phyloP scores from a whole-genome alignment of 1,139 yeast species.

The Scheffersomyces segobiensis region DNA sequence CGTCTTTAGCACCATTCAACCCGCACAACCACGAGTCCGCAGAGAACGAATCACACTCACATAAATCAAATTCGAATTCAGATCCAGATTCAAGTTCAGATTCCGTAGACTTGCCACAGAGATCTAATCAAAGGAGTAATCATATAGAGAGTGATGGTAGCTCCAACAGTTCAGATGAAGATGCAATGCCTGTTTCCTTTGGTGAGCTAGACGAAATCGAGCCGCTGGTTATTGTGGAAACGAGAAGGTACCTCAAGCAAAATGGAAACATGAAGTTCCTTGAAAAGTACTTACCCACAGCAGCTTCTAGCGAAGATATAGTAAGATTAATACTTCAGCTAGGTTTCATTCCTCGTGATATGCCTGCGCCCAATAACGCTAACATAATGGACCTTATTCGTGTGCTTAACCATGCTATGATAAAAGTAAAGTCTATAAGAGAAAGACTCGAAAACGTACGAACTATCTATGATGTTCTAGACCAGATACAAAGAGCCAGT shows the following conservation, averaged over 20 bases:
- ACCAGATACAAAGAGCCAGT: constrained; percentile 53
- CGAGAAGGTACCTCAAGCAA: constrained; percentile 60
- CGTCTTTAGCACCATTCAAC: background rate
- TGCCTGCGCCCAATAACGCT: constrained; percentile 26
- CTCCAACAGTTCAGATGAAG: background rate
- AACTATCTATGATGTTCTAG: constrained; percentile 61
- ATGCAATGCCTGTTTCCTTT: background rate
- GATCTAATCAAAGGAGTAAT: background rate
- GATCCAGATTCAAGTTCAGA: background rate
- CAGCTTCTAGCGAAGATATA: constrained; percentile 56
- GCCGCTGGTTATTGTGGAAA: constrained; percentile 28
- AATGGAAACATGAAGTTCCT: constrained; percentile 62
- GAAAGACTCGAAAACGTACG: constrained; percentile 51
- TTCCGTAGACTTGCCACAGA: background rate
- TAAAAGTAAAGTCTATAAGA: constrained; percentile 56
- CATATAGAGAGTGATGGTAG: background rate
- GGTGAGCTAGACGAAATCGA: constrained; percentile 6
- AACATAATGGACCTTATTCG: constrained; percentile 50
- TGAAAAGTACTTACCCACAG: constrained; percentile 58
- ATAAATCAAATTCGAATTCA: background rate
- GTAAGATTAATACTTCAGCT: constrained; percentile 47
- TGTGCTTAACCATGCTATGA: constrained; percentile 59
- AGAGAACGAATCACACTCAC: background rate
- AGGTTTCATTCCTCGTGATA: constrained; percentile 52
- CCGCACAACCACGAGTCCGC: background rate